A percentile compares a stretch with the other conserved stretches of the same genome.
Evolutionary conservation across 495 filamentous ascomycete genomes (phyloP).

Genomic region (Podospora pseudopauciseta): DNA sequence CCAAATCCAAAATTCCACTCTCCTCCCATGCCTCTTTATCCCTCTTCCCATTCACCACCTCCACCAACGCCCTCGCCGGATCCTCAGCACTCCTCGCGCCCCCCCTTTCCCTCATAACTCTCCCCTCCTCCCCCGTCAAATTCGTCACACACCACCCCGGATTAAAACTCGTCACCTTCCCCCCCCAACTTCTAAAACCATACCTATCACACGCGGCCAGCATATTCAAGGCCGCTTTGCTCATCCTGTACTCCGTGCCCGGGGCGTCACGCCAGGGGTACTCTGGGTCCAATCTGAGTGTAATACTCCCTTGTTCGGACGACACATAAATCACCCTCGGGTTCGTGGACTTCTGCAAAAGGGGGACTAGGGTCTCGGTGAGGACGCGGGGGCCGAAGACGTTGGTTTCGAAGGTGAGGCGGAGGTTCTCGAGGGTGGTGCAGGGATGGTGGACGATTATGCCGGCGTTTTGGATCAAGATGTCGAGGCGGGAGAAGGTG

Average conservation of each 20-base stretch:
- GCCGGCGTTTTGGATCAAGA: slow-evolving; percentile 51
- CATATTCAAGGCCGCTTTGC: slow-evolving; percentile 62
- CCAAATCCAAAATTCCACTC: slow-evolving; percentile 37
- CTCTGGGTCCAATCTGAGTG: slow-evolving; percentile 22
- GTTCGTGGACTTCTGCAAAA: slow-evolving; percentile 42
- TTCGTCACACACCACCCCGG: slow-evolving; percentile 53
- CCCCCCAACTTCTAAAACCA: slow-evolving; percentile 48
- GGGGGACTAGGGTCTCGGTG: slow-evolving; percentile 43
- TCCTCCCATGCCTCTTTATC: slow-evolving; percentile 34
- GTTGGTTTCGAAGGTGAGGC: slow-evolving; percentile 50
- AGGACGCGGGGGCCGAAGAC: slow-evolving; percentile 43
- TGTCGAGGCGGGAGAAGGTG: slow-evolving; percentile 42
- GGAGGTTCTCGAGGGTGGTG: slow-evolving; percentile 27
- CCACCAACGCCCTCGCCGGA: slow-evolving; percentile 36
- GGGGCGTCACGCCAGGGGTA: slow-evolving; percentile 22
- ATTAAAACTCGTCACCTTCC: slow-evolving; percentile 52
- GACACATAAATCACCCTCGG: slow-evolving; percentile 49
- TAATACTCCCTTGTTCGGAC: slow-evolving; percentile 32
- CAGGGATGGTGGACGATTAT: slow-evolving; percentile 23
- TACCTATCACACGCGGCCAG: slow-evolving; percentile 53
- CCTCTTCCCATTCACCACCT: slow-evolving; percentile 41
- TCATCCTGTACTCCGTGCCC: slow-evolving; percentile 47
- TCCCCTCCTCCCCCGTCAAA: slow-evolving; percentile 38
- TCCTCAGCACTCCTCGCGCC: slow-evolving; percentile 38
- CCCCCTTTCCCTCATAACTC: slow-evolving; percentile 20